These are phyloP conservation scores for Chlorella sorokiniana DNA, from an alignment of 139 green algal species.

Conservation along the genomic window DNA sequence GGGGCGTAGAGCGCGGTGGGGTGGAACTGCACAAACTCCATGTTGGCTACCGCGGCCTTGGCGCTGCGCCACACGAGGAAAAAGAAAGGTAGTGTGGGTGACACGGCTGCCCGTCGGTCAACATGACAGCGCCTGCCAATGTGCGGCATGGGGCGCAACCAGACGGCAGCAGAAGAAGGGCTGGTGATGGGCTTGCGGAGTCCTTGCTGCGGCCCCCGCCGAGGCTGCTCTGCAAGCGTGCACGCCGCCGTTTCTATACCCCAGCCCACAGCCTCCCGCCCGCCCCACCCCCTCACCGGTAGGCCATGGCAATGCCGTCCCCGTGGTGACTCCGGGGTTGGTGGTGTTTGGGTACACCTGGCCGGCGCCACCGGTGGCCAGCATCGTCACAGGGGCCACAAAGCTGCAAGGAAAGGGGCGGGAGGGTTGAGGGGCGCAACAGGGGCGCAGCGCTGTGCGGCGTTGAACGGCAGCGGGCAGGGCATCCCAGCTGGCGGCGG, in stretches of 20 bases:
- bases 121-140: too few species aligned
- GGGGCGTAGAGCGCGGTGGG: conserved; percentile 80
- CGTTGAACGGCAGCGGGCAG: neutral
- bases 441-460: neutral
- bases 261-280: too few species aligned
- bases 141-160: too few species aligned
- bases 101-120: too few species aligned
- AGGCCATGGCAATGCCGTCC: conserved; percentile 96
- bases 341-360: conserved; percentile 97
- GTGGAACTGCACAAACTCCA: conserved; percentile 99
- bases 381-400: conserved; percentile 80
- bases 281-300: too few species aligned
- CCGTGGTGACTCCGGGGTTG: conserved; percentile 94
- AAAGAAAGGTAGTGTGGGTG: neutral
- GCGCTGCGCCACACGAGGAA: conserved; percentile 51
- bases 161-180: too few species aligned
- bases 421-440: too few species aligned
- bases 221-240: too few species aligned
- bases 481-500: too few species aligned
- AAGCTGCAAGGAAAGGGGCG: conserved; percentile 46
- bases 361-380: conserved; percentile 91
- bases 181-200: too few species aligned
- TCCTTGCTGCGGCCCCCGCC: too few species aligned
- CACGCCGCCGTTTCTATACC: too few species aligned
- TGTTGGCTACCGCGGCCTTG: conserved; percentile 83